Evolutionary conservation across 1,139 yeast genomes (phyloP).

Genomic region (Hanseniaspora gamundiae): DNA sequence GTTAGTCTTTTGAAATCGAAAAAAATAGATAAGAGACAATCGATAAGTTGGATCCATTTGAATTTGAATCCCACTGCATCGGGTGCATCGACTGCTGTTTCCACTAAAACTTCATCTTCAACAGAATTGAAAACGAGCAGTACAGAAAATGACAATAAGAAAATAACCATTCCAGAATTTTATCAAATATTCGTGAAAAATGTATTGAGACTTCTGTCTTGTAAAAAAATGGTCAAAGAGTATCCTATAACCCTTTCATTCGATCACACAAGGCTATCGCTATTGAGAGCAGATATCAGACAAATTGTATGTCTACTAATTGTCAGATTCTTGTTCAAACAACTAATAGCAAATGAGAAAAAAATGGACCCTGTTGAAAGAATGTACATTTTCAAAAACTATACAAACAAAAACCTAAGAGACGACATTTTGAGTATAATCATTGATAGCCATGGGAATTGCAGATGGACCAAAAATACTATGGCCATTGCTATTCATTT

Average conservation of each 20-base stretch:
- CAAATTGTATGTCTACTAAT: slow-evolving; percentile 73
- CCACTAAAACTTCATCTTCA: no score
- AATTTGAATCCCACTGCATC: slow-evolving; percentile 10
- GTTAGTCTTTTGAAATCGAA: slow-evolving; percentile 54
- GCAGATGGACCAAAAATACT: slow-evolving; percentile 83
- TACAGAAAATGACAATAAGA: background rate
- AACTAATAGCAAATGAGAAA: slow-evolving; percentile 38
- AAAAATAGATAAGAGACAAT: slow-evolving; percentile 53
- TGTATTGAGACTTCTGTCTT: slow-evolving; percentile 48
- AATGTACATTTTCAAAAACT: slow-evolving; percentile 16
- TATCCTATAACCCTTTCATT: slow-evolving; percentile 82
- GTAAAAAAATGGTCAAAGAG: slow-evolving; percentile 71
- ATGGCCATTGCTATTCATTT: slow-evolving; percentile 62
- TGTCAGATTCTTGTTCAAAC: slow-evolving; percentile 62
- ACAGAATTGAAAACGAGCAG: slow-evolving; percentile 2
- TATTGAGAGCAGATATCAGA: slow-evolving; percentile 73
- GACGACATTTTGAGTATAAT: slow-evolving; percentile 66
- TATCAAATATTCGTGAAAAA: slow-evolving; percentile 20
- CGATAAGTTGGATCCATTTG: slow-evolving; percentile 57
- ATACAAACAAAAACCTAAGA: slow-evolving; percentile 27
- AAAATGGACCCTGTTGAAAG: slow-evolving; percentile 18
- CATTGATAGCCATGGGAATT: slow-evolving; percentile 74
- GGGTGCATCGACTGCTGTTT: no score
- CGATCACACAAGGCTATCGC: slow-evolving; percentile 69
- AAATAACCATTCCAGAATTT: slow-evolving; percentile 15